These are phyloP conservation scores for Pezicula carpinea DNA, from an alignment of 2,329 filamentous ascomycete species.

Conservation along the genomic window DNA sequence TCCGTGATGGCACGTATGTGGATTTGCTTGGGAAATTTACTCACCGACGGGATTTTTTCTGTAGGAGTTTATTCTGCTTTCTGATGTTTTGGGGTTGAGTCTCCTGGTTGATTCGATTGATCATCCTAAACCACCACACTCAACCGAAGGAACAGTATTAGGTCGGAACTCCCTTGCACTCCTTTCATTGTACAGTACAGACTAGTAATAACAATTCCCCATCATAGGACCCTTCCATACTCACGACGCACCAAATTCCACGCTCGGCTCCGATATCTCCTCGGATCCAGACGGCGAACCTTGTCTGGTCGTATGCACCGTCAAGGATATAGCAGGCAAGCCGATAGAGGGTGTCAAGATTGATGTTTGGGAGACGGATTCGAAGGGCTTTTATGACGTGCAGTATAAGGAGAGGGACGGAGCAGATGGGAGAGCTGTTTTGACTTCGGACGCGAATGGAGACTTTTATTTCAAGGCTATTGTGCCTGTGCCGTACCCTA, in stretches of 20 bases:
- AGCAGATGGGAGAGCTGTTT: slow-evolving; percentile 69
- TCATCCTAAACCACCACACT: slow-evolving; percentile 67
- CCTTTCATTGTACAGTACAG: too few species aligned
- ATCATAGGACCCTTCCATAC: slow-evolving; percentile 69
- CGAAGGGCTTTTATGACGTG: slow-evolving; percentile 76
- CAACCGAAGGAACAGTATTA: slow-evolving; percentile 75
- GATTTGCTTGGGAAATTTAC: background rate
- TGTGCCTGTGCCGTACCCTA: slow-evolving; percentile 79
- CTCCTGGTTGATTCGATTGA: slow-evolving; percentile 79
- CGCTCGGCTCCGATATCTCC: slow-evolving; percentile 58
- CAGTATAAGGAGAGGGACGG: slow-evolving; percentile 61
- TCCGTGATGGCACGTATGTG: background rate
- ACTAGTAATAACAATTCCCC: too few species aligned
- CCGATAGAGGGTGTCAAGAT: slow-evolving; percentile 64
- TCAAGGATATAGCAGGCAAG: slow-evolving; percentile 59
- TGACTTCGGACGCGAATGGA: slow-evolving; percentile 66
- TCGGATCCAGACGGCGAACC: slow-evolving; percentile 65
- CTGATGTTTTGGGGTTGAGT: slow-evolving; percentile 73
- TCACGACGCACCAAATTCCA: slow-evolving; percentile 60
- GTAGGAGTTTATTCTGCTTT: slow-evolving; percentile 77
- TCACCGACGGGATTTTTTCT: background rate
- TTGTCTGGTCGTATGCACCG: slow-evolving; percentile 67
- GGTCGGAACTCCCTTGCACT: too few species aligned
- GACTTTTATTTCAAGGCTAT: slow-evolving; percentile 83
- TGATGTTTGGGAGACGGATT: slow-evolving; percentile 84